These are phyloP conservation scores for Oropetium thomaeum DNA, from an alignment of 176 grass and related monocot genomes.

Conservation along the genomic window DNA sequence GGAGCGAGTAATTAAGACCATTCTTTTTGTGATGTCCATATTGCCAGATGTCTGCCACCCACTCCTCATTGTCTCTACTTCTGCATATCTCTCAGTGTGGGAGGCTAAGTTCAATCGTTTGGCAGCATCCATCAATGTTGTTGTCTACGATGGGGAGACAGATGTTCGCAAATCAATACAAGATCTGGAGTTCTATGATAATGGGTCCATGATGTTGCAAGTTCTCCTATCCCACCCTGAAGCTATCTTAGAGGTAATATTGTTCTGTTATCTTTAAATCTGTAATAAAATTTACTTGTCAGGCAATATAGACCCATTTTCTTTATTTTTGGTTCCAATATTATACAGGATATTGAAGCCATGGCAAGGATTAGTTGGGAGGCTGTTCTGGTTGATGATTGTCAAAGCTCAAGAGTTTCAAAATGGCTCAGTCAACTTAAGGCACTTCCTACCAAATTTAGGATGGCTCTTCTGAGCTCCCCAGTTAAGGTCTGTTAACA, in stretches of 20 bases:
- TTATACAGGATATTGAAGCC: conserved; percentile 60
- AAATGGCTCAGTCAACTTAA: conserved; percentile 71
- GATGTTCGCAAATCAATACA: conserved; percentile 60
- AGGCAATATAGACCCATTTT: conserved; percentile 10
- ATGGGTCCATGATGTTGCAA: conserved; percentile 73
- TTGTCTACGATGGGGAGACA: conserved; percentile 75
- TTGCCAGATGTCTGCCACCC: conserved; percentile 53
- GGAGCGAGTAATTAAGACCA: conserved; percentile 85
- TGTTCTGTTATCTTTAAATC: conserved; percentile 23
- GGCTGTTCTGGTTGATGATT: conserved; percentile 70
- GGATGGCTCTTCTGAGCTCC: conserved; percentile 66
- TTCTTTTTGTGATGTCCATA: conserved; percentile 64
- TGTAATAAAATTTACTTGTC: conserved; percentile 11
- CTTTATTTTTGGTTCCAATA: conserved; percentile 16
- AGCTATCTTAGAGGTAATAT: conserved; percentile 69
- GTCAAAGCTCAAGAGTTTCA: conserved; percentile 67
- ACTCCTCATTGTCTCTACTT: conserved; percentile 68
- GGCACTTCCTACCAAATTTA: conserved; percentile 62
- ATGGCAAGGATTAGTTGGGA: conserved; percentile 66
- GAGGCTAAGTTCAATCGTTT: conserved; percentile 73
- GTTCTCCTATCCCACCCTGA: conserved; percentile 80
- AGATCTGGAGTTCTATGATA: conserved; percentile 70
- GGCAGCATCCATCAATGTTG: conserved; percentile 69
- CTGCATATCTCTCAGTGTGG: conserved; percentile 63
- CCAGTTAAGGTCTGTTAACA: conserved; percentile 55